Percentiles rank a stretch among this genome's conserved stretches.
Evolutionary conservation across 768 basidiomycete species (phyloP).

Genomic region (Collybia sordida): DNA sequence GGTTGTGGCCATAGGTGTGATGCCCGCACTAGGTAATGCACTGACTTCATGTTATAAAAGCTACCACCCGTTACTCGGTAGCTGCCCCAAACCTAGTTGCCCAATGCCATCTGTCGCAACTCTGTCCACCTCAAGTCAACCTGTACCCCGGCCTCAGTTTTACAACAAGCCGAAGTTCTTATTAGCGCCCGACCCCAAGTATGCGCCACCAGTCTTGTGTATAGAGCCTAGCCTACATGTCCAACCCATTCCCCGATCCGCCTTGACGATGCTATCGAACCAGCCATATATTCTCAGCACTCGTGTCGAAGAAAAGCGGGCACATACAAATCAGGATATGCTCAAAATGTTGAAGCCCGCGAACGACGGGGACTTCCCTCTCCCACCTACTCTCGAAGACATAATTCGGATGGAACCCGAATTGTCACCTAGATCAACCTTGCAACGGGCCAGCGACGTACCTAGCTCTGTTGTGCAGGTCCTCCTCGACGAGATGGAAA

Average conservation of each 20-base stretch:
- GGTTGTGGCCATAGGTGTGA: no score
- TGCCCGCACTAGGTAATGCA: no score
- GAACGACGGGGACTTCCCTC: not conserved
- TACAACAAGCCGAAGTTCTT: not conserved
- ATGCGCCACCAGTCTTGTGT: not conserved
- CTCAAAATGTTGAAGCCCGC: no score
- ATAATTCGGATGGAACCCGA: not conserved
- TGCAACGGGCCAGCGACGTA: not conserved
- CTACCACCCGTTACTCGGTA: no score
- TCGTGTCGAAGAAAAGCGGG: not conserved
- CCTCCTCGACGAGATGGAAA: no score
- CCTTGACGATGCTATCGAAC: not conserved
- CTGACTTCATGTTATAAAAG: no score
- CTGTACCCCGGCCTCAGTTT: not conserved
- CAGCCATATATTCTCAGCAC: not conserved
- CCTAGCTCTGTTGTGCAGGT: no score
- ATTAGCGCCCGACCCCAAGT: not conserved
- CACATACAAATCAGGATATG: not conserved
- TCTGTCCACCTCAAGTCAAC: no score
- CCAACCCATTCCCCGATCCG: not conserved
- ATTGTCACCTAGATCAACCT: not conserved
- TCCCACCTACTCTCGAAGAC: not conserved
- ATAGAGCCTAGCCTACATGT: not conserved
- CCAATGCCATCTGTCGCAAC: no score
- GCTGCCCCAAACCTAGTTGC: no score